These are phyloP conservation scores for Stromatinia cepivora DNA, from an alignment of 2,329 filamentous ascomycete species.

Conservation along the genomic window DNA sequence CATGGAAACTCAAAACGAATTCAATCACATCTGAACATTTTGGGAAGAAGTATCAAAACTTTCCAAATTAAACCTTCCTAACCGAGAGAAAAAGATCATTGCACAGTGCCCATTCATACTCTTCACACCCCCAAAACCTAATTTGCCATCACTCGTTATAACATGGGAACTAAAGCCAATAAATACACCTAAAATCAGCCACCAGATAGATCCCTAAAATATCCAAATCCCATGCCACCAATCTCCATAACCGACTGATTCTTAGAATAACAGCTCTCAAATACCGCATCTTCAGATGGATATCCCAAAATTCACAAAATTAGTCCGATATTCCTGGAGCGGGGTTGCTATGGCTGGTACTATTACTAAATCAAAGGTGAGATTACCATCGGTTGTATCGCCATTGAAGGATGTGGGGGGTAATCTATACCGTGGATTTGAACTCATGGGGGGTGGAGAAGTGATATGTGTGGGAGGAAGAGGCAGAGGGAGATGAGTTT, in stretches of 20 bases:
- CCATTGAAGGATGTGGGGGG: conserved; percentile 52
- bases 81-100: neutral
- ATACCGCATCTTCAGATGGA: conserved; percentile 34
- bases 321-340: conserved; percentile 43
- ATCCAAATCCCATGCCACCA: conserved; percentile 14
- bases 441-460: conserved; percentile 52
- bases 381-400: conserved; percentile 23
- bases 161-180: conserved; percentile 35
- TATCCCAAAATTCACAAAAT: conserved; percentile 40
- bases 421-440: conserved; percentile 53
- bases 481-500: neutral
- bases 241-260: conserved; percentile 27
- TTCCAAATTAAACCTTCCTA: neutral
- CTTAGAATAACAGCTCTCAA: conserved; percentile 27
- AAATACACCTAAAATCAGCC: conserved; percentile 40
- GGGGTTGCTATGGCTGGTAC: conserved; percentile 35
- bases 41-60: neutral
- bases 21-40: neutral
- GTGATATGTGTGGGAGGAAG: conserved; percentile 48
- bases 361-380: conserved; percentile 30
- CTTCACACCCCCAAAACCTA: too few relatives aligned
- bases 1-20: neutral
- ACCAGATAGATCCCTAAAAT: conserved; percentile 29
- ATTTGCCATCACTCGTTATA: neutral
- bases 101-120: too few relatives aligned